Evolutionary conservation across 2,329 filamentous ascomycete genomes (phyloP).

Genomic region (Aspergillus udagawae): DNA sequence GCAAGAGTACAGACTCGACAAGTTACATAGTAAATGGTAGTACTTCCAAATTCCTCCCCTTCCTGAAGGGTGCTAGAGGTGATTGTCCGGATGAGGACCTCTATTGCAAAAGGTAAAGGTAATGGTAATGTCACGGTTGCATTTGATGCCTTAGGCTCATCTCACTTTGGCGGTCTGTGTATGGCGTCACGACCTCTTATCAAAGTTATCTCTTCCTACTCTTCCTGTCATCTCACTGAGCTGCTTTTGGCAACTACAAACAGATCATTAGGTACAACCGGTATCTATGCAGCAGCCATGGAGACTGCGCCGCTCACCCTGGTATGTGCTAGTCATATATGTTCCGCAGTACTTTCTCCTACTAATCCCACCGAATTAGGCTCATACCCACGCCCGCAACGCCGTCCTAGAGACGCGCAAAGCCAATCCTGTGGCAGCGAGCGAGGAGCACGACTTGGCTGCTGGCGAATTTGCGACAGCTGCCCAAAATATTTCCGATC

Average conservation of each 20-base stretch:
- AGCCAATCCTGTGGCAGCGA: conserved; percentile 71
- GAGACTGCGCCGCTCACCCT: conserved; percentile 66
- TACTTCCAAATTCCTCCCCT: background rate
- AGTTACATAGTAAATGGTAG: background rate
- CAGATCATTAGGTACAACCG: background rate
- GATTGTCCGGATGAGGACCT: conserved; percentile 1
- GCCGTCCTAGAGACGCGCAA: conserved; percentile 69
- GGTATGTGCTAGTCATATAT: conserved; percentile 36
- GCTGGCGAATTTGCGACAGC: conserved; percentile 85
- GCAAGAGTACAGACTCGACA: too few relatives aligned
- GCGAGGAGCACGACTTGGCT: conserved; percentile 82
- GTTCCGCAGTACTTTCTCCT: background rate
- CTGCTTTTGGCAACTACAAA: background rate
- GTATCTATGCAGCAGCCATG: conserved; percentile 45
- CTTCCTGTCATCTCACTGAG: conserved; percentile 2
- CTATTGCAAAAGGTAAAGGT: too few relatives aligned
- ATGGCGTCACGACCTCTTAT: background rate
- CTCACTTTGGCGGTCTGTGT: background rate
- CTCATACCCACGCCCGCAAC: conserved; percentile 83
- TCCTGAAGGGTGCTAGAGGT: background rate
- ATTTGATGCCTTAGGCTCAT: background rate
- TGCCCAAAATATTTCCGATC: conserved; percentile 64
- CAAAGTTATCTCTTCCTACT: background rate
- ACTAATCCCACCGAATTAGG: conserved; percentile 46
- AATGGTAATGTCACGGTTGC: conserved; percentile 13